Percentiles rank a stretch among this genome's conserved stretches.
These are phyloP conservation scores for Dillenia suffruticosa DNA, from an alignment of 164 flowering plant genomes.

Conservation along the genomic window DNA sequence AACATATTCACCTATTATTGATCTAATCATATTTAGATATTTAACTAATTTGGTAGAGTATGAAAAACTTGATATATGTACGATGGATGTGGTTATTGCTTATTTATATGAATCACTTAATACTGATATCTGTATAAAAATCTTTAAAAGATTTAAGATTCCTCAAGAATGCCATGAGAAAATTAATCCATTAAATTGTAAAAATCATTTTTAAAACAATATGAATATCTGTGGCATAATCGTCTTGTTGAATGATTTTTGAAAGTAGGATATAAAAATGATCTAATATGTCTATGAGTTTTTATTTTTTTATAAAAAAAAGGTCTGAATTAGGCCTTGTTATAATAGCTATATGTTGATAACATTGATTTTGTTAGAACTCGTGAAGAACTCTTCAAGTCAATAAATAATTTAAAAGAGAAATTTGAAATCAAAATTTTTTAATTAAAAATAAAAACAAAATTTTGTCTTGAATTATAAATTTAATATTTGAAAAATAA, in stretches of 20 bases:
- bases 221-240: not conserved
- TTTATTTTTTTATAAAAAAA: too few relatives aligned
- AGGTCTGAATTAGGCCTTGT: too few relatives aligned
- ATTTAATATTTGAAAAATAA: too few relatives aligned
- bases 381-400: too few relatives aligned
- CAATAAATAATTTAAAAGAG: too few relatives aligned
- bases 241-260: not conserved
- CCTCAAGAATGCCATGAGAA: not conserved
- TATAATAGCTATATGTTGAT: too few relatives aligned
- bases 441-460: too few relatives aligned
- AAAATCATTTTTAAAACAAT: slow-evolving; percentile 7
- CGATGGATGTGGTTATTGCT: slow-evolving; percentile 7
- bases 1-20: slow-evolving; percentile 10
- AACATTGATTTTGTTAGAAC: too few relatives aligned
- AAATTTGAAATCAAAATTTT: too few relatives aligned
- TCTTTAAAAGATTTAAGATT: not conserved
- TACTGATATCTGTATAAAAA: slow-evolving; percentile 5
- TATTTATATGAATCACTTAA: slow-evolving; percentile 11
- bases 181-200: not conserved
- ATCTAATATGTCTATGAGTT: not conserved
- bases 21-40: not conserved
- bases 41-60: not conserved
- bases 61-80: not conserved
- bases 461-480: too few relatives aligned
- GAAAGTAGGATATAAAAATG: not conserved